phyloP scores from a whole-genome alignment of 345 rosid genomes.

The Theobroma cacao region DNA sequence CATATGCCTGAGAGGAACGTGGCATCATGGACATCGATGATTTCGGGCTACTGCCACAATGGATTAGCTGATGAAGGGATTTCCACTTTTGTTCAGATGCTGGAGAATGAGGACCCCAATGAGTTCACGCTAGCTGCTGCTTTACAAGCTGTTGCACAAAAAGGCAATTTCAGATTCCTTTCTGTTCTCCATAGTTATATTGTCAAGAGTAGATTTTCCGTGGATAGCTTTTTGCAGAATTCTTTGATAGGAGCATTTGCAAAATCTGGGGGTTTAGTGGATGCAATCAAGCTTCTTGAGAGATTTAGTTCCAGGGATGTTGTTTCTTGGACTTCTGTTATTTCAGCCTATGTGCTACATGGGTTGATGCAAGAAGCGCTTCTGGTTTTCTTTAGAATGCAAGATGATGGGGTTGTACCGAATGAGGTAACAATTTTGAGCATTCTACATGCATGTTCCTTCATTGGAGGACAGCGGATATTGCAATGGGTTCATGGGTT shows the following conservation, averaged over 20 bases:
- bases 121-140: constrained; percentile 41
- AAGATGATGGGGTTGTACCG: constrained; percentile 35
- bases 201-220: constrained; percentile 29
- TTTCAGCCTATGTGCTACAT: constrained; percentile 35
- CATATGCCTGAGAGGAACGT: constrained; percentile 44
- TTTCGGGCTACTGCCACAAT: constrained; percentile 25
- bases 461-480: constrained; percentile 8
- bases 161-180: constrained; percentile 16
- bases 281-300: constrained; percentile 35
- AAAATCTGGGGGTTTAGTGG: constrained; percentile 24
- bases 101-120: constrained; percentile 30
- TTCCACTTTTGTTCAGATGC: constrained; percentile 25
- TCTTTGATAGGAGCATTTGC: constrained; percentile 44
- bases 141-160: constrained; percentile 33
- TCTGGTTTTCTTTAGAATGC: constrained; percentile 38
- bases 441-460: constrained; percentile 39
- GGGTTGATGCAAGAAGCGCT: constrained; percentile 37
- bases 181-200: constrained; percentile 35
- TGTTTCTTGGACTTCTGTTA: constrained; percentile 51
- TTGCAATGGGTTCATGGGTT: constrained; percentile 32
- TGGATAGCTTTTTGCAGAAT: constrained; percentile 40
- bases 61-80: constrained; percentile 24
- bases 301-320: constrained; percentile 30
- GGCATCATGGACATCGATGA: constrained; percentile 45
- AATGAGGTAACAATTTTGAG: constrained; percentile 44